Percentiles rank a stretch among this genome's conserved stretches.
These are phyloP conservation scores for Teunomyces tritomae DNA, from an alignment of 805 yeast species.

Conservation along the genomic window DNA sequence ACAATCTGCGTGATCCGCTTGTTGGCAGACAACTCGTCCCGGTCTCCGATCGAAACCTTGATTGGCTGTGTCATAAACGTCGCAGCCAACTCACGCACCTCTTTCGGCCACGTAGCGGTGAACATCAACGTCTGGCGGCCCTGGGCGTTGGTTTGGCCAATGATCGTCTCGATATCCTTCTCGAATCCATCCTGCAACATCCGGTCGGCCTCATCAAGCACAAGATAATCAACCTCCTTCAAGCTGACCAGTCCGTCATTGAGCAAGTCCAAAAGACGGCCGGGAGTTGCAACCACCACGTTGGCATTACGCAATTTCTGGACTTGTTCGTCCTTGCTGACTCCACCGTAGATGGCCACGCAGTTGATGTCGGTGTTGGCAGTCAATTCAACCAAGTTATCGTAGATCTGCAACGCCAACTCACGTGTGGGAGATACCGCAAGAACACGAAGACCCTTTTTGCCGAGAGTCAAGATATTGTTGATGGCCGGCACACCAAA, in stretches of 20 bases:
- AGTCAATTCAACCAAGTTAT: slow-evolving; percentile 69
- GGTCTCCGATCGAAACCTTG: slow-evolving; percentile 87
- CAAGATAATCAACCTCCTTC: slow-evolving; percentile 67
- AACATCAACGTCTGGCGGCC: slow-evolving; percentile 93
- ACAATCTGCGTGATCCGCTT: slow-evolving; percentile 91
- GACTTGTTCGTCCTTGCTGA: slow-evolving; percentile 90
- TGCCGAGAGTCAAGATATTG: slow-evolving; percentile 49
- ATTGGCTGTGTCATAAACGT: slow-evolving; percentile 84
- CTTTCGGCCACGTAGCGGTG: slow-evolving; percentile 99
- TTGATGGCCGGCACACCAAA: slow-evolving; percentile 97
- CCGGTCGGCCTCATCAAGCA: slow-evolving; percentile 97
- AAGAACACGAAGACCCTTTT: slow-evolving; percentile 65
- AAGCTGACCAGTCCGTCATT: slow-evolving; percentile 83
- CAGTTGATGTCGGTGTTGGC: slow-evolving; percentile 61
- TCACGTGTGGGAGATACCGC: slow-evolving; percentile 97
- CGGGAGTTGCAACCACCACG: slow-evolving; percentile 97
- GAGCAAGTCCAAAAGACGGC: slow-evolving; percentile 85
- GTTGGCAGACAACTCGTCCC: slow-evolving; percentile 92
- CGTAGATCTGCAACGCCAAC: slow-evolving; percentile 89
- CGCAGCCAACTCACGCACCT: slow-evolving; percentile 88
- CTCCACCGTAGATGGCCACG: slow-evolving; percentile 95
- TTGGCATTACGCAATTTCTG: slow-evolving; percentile 61
- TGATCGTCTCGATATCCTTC: slow-evolving; percentile 86
- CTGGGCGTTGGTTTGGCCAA: slow-evolving; percentile 50
- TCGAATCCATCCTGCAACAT: slow-evolving; percentile 98